Conservation (phyloP, 331 rosid genomes). For the Cucumis variabilis region DNA sequence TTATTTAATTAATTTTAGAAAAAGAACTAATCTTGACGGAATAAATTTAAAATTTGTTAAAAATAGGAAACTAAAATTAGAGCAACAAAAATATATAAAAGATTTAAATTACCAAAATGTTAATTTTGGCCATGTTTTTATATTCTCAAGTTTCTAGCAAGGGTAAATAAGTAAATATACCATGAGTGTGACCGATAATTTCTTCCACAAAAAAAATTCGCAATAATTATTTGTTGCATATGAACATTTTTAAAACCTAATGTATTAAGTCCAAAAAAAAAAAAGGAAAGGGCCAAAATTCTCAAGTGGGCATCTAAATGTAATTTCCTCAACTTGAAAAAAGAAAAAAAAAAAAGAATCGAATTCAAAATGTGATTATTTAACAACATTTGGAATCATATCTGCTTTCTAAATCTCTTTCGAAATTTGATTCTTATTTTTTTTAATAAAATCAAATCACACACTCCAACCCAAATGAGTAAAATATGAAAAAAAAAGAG, state of each 20-base stretch:
- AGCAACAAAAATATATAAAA: no score
- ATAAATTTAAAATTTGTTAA: no score
- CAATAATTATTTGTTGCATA: not conserved
- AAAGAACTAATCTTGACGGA: no score
- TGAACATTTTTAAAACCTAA: not conserved
- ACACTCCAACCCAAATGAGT: not conserved
- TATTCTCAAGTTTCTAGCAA: not conserved
- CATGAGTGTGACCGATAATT: not conserved
- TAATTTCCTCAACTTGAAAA: not conserved
- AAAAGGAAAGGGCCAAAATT: not conserved
- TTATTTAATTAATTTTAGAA: no score
- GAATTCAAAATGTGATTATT: not conserved
- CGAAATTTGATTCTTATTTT: not conserved
- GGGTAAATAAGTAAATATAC: not conserved
- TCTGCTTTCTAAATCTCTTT: not conserved
- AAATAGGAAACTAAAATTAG: no score
- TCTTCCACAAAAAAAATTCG: not conserved
- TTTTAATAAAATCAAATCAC: not conserved
- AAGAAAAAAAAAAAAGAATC: not conserved
- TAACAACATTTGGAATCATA: conserved; percentile 11
- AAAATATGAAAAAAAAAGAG: not conserved
- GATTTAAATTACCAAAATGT: no score
- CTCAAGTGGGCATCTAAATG: not conserved
- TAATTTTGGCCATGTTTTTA: not conserved
- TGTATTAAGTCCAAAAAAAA: not conserved